Evolutionary conservation across 2,329 filamentous ascomycete species (phyloP), one percentile per base, ranked within the genome.

Genomic region (Ceratocystis papillata): DNA sequence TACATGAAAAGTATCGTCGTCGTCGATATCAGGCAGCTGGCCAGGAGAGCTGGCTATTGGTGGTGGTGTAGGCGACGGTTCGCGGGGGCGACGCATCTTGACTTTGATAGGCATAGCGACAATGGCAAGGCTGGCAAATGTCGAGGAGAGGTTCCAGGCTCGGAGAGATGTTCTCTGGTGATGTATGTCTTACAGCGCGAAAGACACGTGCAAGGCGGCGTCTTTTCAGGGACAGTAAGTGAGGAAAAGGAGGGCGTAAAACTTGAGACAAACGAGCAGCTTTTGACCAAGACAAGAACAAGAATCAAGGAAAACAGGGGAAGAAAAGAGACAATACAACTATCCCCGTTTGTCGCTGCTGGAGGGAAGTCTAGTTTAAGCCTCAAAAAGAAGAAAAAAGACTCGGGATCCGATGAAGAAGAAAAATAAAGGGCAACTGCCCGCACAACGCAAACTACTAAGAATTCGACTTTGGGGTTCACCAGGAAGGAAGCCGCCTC

Each of bases 1-100:
- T 15, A 79, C 69, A 2, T 65, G 55, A 28, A 74, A 70, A n/a
- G 41, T 70, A n/a, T 73, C 73, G n/a, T 73, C 73, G 3, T 73
- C 69, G 1, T 73, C 73, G 44, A 71, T 70, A 30, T 70, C 70
- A 15, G 72, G 68, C 61, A 73, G 73, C n/a, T 72, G 70, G 61
- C 73, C 71, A 22, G 73, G 71, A 22, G 71, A 63, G 37, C 64
- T 64, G 7, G 60, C 20, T 12, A 55, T 44, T 3, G 64, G 53
- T 17, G 64, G 67, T 17, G 60, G 62, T 20, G 61, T 44, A 20
- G 64, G 64, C 20, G 64, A 66, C 17, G 63, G 61, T 17, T 44
- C 28, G 30, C 62, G 64, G 15, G 67, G 55, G 2, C 57, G 65
- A 25, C 67, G 67, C 64, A 66, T 68, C 62, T 68, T 68, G 33